phyloP scores from a whole-genome alignment of 2,329 filamentous ascomycete genomes.

The Scedosporium aurantiacum region DNA sequence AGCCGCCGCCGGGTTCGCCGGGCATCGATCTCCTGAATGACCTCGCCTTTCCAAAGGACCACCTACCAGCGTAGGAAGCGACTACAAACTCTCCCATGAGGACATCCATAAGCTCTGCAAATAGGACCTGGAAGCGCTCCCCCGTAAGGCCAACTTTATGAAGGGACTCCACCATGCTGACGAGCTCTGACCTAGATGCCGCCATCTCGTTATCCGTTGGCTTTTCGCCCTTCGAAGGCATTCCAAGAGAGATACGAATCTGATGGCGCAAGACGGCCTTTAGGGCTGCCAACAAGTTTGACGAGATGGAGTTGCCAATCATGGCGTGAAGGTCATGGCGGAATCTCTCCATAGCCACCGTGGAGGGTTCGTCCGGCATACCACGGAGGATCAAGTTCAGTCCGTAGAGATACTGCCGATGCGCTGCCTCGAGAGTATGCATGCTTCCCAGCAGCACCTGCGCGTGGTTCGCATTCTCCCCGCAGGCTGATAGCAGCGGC shows the following conservation, averaged over 20 bases:
- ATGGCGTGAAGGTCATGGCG: constrained; percentile 52
- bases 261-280: constrained; percentile 35
- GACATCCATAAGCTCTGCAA: constrained; percentile 59
- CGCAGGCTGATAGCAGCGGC: constrained; percentile 39
- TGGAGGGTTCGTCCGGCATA: constrained; percentile 26
- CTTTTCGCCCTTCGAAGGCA: neutral
- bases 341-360: constrained; percentile 37
- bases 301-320: constrained; percentile 50
- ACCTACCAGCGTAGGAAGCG: constrained; percentile 52
- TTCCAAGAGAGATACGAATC: constrained; percentile 1
- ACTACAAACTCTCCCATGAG: constrained; percentile 54
- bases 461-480: constrained; percentile 19
- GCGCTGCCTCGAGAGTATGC: constrained; percentile 46
- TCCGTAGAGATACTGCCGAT: constrained; percentile 46
- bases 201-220: neutral
- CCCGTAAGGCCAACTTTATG: constrained; percentile 57
- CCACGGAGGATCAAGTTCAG: constrained; percentile 39
- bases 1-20: constrained; percentile 12
- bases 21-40: neutral
- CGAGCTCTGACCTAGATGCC: constrained; percentile 26
- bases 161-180: constrained; percentile 46
- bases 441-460: constrained; percentile 42
- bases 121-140: constrained; percentile 57
- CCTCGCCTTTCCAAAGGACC: constrained; percentile 26
- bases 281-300: constrained; percentile 41